Conservation (phyloP, 176 grass and related monocot genomes). For the Zea mays region DNA sequence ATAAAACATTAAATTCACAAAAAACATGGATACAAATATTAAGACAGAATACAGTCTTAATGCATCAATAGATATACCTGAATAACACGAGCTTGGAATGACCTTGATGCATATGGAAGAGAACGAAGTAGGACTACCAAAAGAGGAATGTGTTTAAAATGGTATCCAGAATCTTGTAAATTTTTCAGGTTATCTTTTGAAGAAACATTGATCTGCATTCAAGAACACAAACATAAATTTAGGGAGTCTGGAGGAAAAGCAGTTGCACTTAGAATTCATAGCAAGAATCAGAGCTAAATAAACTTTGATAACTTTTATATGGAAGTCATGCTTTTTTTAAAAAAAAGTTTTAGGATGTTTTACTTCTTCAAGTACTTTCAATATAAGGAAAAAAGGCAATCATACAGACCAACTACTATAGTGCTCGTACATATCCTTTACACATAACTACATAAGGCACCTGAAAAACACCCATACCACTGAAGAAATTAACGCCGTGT, state of each 20-base stretch:
- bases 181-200: slow-evolving; percentile 80
- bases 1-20: slow-evolving; percentile 14
- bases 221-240: slow-evolving; percentile 38
- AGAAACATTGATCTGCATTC: slow-evolving; percentile 72
- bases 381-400: slow-evolving; percentile 11
- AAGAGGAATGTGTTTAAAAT: slow-evolving; percentile 90
- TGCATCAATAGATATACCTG: slow-evolving; percentile 60
- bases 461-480: slow-evolving; percentile 63
- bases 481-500: slow-evolving; percentile 83
- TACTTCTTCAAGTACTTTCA: slow-evolving; percentile 34
- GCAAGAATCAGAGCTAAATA: background rate
- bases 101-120: slow-evolving; percentile 85
- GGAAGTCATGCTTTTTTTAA: slow-evolving; percentile 7
- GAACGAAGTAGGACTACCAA: slow-evolving; percentile 79
- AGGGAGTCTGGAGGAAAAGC: slow-evolving; percentile 14
- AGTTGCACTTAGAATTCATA: slow-evolving; percentile 1
- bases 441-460: slow-evolving; percentile 37
- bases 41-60: slow-evolving; percentile 4
- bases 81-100: slow-evolving; percentile 92
- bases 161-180: slow-evolving; percentile 85
- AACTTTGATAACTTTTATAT: slow-evolving; percentile 35
- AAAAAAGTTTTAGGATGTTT: slow-evolving; percentile 27
- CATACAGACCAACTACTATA: slow-evolving; percentile 20
- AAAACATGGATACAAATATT: background rate
- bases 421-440: slow-evolving; percentile 15